Evolutionary conservation across 2,329 filamentous ascomycete species (phyloP), one percentile per base, ranked within the genome.

Genomic region (Beauveria sp.): DNA sequence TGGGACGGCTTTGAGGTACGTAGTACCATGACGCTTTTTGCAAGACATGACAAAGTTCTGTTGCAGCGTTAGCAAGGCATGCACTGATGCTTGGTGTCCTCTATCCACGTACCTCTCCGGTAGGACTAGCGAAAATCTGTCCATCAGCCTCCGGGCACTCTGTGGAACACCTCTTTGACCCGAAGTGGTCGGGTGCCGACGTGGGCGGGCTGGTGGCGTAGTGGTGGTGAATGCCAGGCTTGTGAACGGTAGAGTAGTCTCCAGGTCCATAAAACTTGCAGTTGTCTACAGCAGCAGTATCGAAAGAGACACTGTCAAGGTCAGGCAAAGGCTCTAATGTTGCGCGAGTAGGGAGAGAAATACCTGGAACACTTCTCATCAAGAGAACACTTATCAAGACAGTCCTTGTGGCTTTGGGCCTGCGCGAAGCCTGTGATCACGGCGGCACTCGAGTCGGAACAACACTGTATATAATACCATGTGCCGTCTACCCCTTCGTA

Each of bases 391-490:
- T 62, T 55, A 49, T 65, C 63, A 12, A 61, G 5, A 20, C 63
- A 65, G 14, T 61, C 62, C 24, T 63, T 53, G 45, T 65, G 60
- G 42, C 46, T 59, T 4, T 53, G 56, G 4, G 58, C 61, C 6
- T 46, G 43, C 50, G 43, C 54, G 34, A 60, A 50, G 7, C 58
- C 63, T 14, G 63, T 46, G 28, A 63, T 26, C 3, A 55, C 60
- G 1, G 65, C 64, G 4, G 48, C 60, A 20, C 58, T 45, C 8
- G 65, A 60, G 24, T 66, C 62, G 7, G 62, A 52, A 59, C 64
- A 64, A 51, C 63, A 65, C 42, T 65, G 64, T 14, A 62, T 46
- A 28, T 65, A 65, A 55, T 63, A 65, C 64, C 63, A 65, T n/a
- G 64, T 65, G 58, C 64, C 64, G 34, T 65, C 63, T 9, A 61